Evolutionary conservation across 139 green algal genomes (phyloP), one percentile per base, ranked within the genome.

Genomic region (Trebouxia sp.): DNA sequence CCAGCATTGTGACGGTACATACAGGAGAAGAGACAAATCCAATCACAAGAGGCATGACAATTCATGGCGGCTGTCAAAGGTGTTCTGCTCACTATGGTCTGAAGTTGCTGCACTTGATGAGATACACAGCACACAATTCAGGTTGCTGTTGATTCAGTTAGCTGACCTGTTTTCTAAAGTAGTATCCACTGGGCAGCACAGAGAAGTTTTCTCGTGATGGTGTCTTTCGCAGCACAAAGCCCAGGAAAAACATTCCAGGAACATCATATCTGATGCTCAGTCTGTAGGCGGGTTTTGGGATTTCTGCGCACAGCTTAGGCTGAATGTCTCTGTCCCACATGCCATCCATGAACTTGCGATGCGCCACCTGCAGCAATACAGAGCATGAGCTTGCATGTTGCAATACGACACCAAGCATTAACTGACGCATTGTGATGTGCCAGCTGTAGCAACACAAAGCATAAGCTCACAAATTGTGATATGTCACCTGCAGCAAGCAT

Each of bases 201-300:
- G 58, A 53, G 67, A 93, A 93, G 80, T 79, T 87, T 67, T 93
- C 88, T 1, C 85, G 65, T 55, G 81, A 43, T 2, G 88, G 85
- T 3, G 48, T 81, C 22, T 37, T 69, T 22, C 26, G 12, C n/a
- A 88, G 43, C 30, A 87, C 42, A 72, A 78, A 80, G 10, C 28
- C 87, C n/a, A 91, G 39, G 66, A 74, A 87, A 78, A 88, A 90
- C 30, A 70, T 38, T 77, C 83, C 85, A 11, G 83, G 79, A 0
- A 35, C 12, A n/a, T 80, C 53, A n/a, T 75, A 47, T 38, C 81
- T 65, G 65, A 55, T 42, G 26, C 84, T 55, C 76, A 90, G 78
- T 50, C 79, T 83, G 78, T 86, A 89, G 20, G 81, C 62, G 5
- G 62, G 62, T 35, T 35, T 42, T 14, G 62, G 20, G 74, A 82